Conservation (phyloP, 1,284 basidiomycete genomes). For the Fomitiporia mediterranea region DNA sequence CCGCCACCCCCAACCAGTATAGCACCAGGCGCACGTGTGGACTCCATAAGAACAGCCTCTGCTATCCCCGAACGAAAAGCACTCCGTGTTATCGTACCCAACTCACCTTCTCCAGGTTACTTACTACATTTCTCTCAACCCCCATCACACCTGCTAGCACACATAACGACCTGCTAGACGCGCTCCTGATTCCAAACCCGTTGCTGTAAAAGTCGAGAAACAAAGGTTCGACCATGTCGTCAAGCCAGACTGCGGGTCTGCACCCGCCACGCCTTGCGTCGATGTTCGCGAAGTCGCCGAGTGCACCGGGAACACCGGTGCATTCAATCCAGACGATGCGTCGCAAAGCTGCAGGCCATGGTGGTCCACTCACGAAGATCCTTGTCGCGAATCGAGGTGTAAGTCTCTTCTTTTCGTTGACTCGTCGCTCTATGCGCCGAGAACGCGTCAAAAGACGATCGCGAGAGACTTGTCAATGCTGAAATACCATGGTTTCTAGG, state of each 20-base stretch:
- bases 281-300: constrained; percentile 67
- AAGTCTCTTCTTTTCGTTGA: constrained; percentile 30
- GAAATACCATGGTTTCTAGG: constrained; percentile 44
- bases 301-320: constrained; percentile 74
- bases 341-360: constrained; percentile 86
- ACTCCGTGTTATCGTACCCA: background rate
- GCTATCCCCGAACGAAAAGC: background rate
- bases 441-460: background rate
- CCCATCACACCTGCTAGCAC: background rate
- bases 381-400: constrained; percentile 95
- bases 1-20: background rate
- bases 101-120: background rate
- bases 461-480: background rate
- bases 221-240: constrained; percentile 5
- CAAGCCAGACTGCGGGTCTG: constrained; percentile 35
- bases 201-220: background rate
- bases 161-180: background rate
- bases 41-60: background rate
- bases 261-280: constrained; percentile 70
- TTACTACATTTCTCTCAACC: background rate
- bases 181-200: background rate
- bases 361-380: constrained; percentile 88
- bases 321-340: constrained; percentile 89
- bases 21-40: too few species aligned
- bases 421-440: background rate